Conservation (phyloP, 2,329 filamentous ascomycete genomes). For the Exophiala sp. region DNA sequence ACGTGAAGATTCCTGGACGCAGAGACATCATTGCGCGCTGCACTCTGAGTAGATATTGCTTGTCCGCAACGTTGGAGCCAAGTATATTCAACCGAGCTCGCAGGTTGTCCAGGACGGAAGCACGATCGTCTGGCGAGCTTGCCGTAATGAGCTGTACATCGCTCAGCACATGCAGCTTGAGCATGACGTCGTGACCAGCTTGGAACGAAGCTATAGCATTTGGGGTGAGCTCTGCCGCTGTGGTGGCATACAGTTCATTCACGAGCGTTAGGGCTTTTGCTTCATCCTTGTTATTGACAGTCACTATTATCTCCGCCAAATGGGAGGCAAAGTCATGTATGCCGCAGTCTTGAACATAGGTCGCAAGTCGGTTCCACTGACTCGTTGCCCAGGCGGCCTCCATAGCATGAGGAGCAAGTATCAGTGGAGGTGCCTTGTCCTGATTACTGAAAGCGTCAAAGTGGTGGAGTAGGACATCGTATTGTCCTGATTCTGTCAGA, state of each 20-base stretch:
- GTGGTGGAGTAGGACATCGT: conserved; percentile 83
- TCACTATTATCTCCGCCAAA: conserved; percentile 65
- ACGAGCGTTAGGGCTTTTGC: conserved; percentile 58
- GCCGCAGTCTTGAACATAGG: conserved; percentile 53
- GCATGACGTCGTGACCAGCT: conserved; percentile 76
- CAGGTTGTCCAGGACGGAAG: conserved; percentile 53
- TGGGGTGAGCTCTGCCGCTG: conserved; percentile 70
- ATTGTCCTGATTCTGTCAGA: conserved; percentile 90
- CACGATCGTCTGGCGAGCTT: conserved; percentile 43
- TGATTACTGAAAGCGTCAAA: conserved; percentile 66
- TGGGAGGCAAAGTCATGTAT: conserved; percentile 76
- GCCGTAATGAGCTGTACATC: conserved; percentile 69
- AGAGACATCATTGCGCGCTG: conserved; percentile 84
- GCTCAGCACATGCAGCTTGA: conserved; percentile 81
- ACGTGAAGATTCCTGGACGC: conserved; percentile 57
- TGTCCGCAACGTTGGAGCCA: conserved; percentile 85
- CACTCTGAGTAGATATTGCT: conserved; percentile 86
- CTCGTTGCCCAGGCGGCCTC: conserved; percentile 90
- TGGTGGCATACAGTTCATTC: conserved; percentile 62
- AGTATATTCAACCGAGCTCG: conserved; percentile 80
- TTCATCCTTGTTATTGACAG: conserved; percentile 52
- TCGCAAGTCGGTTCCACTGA: conserved; percentile 72
- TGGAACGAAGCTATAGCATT: conserved; percentile 77
- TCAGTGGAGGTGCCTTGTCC: conserved; percentile 40
- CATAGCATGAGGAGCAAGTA: conserved; percentile 75